These are phyloP conservation scores for Phragmites australis DNA, from an alignment of 176 grass and related monocot genomes.

Conservation along the genomic window DNA sequence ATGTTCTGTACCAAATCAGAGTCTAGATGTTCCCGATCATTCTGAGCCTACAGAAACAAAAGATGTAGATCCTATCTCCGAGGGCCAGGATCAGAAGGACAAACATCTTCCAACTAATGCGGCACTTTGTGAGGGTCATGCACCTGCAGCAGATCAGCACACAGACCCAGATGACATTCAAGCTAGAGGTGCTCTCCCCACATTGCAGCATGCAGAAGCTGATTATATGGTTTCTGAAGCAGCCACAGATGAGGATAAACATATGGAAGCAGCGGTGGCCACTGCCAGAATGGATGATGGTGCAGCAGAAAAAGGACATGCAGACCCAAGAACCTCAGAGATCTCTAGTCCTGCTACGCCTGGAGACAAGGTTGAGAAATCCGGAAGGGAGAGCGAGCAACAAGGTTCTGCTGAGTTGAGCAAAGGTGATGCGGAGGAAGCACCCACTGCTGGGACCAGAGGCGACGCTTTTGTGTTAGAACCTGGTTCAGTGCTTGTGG, in stretches of 20 bases:
- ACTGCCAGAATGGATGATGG: neutral
- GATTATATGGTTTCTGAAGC: slow-evolving; percentile 10
- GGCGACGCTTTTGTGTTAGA: slow-evolving; percentile 37
- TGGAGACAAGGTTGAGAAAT: slow-evolving; percentile 14
- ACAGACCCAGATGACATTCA: slow-evolving; percentile 26
- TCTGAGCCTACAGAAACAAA: slow-evolving; percentile 18
- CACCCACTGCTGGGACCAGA: neutral
- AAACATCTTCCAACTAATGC: slow-evolving; percentile 13
- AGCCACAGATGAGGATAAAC: slow-evolving; percentile 23
- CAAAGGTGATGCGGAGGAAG: slow-evolving; percentile 16
- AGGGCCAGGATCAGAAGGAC: slow-evolving; percentile 38
- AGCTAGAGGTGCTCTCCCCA: neutral
- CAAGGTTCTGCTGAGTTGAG: neutral
- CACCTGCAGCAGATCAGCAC: slow-evolving; percentile 27
- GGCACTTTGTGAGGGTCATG: neutral
- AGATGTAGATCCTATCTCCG: slow-evolving; percentile 14
- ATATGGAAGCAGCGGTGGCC: neutral
- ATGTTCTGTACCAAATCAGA: slow-evolving; percentile 26
- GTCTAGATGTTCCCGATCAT: neutral
- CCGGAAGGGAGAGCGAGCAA: neutral
- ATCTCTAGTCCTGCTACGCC: neutral
- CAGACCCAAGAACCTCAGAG: neutral
- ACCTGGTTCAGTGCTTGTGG: slow-evolving; percentile 74
- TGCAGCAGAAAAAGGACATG: slow-evolving; percentile 21
- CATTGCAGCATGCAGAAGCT: neutral